A percentile compares a stretch with the other conserved stretches of the same genome.
These are phyloP conservation scores for Licmophora abbreviata DNA, from an alignment of 108 stramenopile genomes.

Conservation along the genomic window DNA sequence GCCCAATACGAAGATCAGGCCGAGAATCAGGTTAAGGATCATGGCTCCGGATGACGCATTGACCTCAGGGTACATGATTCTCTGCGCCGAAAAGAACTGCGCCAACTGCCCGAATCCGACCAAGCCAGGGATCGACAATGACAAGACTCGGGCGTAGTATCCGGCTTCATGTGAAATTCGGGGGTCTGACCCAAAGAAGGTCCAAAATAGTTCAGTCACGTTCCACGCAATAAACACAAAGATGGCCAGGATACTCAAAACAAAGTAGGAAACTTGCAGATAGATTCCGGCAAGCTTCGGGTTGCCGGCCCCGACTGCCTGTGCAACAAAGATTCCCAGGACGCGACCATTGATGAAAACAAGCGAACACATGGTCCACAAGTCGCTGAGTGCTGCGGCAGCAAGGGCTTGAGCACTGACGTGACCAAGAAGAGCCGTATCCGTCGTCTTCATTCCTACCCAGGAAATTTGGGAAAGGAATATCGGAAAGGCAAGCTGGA, in stretches of 20 bases:
- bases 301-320: constrained; percentile 43
- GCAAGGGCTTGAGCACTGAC: constrained; percentile 23
- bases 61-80: constrained; percentile 71
- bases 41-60: constrained; percentile 43
- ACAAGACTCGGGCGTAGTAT: constrained; percentile 56
- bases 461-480: constrained; percentile 33
- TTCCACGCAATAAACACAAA: constrained; percentile 55
- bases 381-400: constrained; percentile 69
- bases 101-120: constrained; percentile 50
- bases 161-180: constrained; percentile 52
- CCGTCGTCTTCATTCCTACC: constrained; percentile 37
- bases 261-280: constrained; percentile 38
- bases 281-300: constrained; percentile 52
- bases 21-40: constrained; percentile 52
- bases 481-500: constrained; percentile 20
- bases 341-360: constrained; percentile 55
- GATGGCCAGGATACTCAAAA: constrained; percentile 25
- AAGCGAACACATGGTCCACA: constrained; percentile 60
- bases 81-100: constrained; percentile 75
- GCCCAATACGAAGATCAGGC: constrained; percentile 72
- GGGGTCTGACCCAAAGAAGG: constrained; percentile 35
- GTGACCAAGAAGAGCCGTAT: not conserved
- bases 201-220: constrained; percentile 50
- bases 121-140: constrained; percentile 52
- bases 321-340: constrained; percentile 28